A percentile compares a stretch with the other conserved stretches of the same genome.
phyloP scores from a whole-genome alignment of 148 eudicot species.

The Polygonum aviculare region DNA sequence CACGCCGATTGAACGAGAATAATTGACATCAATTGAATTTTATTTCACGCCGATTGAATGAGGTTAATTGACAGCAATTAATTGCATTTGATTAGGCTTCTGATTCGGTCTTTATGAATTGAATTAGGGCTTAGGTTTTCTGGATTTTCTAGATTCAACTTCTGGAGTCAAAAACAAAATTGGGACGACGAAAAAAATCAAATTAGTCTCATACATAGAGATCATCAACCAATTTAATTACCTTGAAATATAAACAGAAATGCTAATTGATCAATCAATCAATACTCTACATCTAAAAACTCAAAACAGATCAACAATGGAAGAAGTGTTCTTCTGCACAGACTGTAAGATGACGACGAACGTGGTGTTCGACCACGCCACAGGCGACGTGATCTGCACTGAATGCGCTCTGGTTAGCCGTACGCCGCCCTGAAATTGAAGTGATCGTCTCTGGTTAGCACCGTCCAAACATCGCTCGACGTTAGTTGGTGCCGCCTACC shows the following conservation, averaged over 20 bases:
- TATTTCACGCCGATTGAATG: background rate
- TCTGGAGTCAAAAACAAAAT: too few species aligned
- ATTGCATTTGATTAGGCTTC: background rate
- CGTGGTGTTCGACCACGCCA: slow-evolving; percentile 41
- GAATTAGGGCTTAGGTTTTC: background rate
- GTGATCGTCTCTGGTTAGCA: slow-evolving; percentile 52
- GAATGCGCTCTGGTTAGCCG: slow-evolving; percentile 67
- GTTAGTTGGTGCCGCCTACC: slow-evolving; percentile 71
- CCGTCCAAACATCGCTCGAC: slow-evolving; percentile 25
- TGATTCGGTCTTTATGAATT: background rate
- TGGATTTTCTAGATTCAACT: too few species aligned
- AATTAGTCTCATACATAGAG: too few species aligned
- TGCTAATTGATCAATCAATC: background rate
- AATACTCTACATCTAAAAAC: background rate
- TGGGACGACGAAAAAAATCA: too few species aligned
- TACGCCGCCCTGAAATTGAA: slow-evolving; percentile 74
- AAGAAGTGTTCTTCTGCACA: slow-evolving; percentile 21
- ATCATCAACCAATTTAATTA: too few species aligned
- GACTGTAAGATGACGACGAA: slow-evolving; percentile 34
- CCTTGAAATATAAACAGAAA: too few species aligned
- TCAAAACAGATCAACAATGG: background rate
- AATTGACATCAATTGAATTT: too few species aligned
- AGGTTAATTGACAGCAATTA: background rate
- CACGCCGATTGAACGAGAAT: background rate
- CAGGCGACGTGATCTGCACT: slow-evolving; percentile 45